These are phyloP conservation scores for Ganoderma leucocontextum DNA, from an alignment of 1,284 basidiomycete genomes.

Conservation along the genomic window DNA sequence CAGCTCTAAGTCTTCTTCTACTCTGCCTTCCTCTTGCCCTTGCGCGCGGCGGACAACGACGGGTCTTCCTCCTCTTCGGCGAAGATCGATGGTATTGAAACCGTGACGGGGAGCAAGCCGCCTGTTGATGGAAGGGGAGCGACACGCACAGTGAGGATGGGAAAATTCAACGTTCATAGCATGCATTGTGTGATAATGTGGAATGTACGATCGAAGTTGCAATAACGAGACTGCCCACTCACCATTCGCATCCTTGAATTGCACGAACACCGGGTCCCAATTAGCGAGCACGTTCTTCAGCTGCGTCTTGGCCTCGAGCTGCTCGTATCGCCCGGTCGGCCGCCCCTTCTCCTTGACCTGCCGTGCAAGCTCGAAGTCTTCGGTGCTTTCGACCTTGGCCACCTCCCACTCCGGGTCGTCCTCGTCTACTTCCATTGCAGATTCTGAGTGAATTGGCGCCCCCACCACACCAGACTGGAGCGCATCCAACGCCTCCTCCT, in stretches of 20 bases:
- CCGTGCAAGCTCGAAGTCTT: slow-evolving; percentile 74
- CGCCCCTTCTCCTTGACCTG: slow-evolving; percentile 59
- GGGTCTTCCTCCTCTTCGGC: slow-evolving; percentile 56
- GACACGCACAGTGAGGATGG: slow-evolving; percentile 10
- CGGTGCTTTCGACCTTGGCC: slow-evolving; percentile 51
- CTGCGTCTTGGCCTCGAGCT: slow-evolving; percentile 52
- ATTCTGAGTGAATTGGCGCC: slow-evolving; percentile 32
- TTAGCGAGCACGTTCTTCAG: slow-evolving; percentile 61
- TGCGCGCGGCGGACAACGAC: slow-evolving; percentile 37
- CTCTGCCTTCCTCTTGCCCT: slow-evolving; percentile 57
- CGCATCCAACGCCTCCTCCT: slow-evolving; percentile 69
- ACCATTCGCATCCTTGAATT: slow-evolving; percentile 69
- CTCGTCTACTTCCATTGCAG: slow-evolving; percentile 40
- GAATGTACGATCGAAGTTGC: background rate
- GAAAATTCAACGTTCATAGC: slow-evolving; percentile 1
- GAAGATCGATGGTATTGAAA: slow-evolving; percentile 49
- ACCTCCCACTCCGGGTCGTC: slow-evolving; percentile 40
- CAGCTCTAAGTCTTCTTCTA: slow-evolving; percentile 2
- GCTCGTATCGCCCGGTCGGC: slow-evolving; percentile 58
- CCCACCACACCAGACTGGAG: slow-evolving; percentile 55
- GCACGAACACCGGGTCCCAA: slow-evolving; percentile 74
- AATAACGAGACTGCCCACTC: slow-evolving; percentile 35
- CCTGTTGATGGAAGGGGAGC: slow-evolving; percentile 41
- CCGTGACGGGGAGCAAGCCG: slow-evolving; percentile 51
- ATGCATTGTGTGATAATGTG: slow-evolving; percentile 5